Evolutionary conservation across 2,329 filamentous ascomycete species (phyloP).

Genomic region (Dendryphion nanum): DNA sequence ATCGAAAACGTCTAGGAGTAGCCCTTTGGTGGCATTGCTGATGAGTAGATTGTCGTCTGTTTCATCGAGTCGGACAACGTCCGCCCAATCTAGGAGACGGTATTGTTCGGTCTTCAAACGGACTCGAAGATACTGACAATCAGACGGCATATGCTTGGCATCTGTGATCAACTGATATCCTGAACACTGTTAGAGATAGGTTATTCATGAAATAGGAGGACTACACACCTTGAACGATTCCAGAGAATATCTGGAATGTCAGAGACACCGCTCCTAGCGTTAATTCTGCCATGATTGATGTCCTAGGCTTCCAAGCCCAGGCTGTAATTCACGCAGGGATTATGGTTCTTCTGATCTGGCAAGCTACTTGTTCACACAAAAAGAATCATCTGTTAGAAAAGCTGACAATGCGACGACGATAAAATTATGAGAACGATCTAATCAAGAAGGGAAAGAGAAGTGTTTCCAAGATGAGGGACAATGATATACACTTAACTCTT

Average conservation of each 20-base stretch:
- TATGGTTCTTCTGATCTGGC: no score
- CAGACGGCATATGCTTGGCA: slow-evolving; percentile 29
- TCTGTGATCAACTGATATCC: slow-evolving; percentile 40
- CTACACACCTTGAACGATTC: slow-evolving; percentile 32
- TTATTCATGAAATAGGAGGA: neutral
- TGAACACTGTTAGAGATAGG: slow-evolving; percentile 5
- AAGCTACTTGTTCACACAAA: no score
- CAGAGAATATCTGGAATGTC: slow-evolving; percentile 37
- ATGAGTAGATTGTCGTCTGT: slow-evolving; percentile 31
- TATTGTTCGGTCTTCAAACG: slow-evolving; percentile 39
- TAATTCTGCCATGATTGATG: slow-evolving; percentile 22
- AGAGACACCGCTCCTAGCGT: slow-evolving; percentile 29
- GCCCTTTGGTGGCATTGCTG: slow-evolving; percentile 29
- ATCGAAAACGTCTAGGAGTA: slow-evolving; percentile 36
- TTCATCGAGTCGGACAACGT: slow-evolving; percentile 32
- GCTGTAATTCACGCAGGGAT: no score
- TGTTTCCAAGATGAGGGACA: no score
- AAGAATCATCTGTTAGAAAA: no score
- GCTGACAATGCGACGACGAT: no score
- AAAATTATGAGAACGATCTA: no score
- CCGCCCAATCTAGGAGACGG: slow-evolving; percentile 39
- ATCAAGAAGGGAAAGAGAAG: no score
- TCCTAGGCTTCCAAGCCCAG: no score
- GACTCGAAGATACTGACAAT: slow-evolving; percentile 34
- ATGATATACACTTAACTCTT: no score